Evolutionary conservation across 176 grass and related monocot species (phyloP), one percentile per base, ranked within the genome.

Genomic region (Canna indica): DNA sequence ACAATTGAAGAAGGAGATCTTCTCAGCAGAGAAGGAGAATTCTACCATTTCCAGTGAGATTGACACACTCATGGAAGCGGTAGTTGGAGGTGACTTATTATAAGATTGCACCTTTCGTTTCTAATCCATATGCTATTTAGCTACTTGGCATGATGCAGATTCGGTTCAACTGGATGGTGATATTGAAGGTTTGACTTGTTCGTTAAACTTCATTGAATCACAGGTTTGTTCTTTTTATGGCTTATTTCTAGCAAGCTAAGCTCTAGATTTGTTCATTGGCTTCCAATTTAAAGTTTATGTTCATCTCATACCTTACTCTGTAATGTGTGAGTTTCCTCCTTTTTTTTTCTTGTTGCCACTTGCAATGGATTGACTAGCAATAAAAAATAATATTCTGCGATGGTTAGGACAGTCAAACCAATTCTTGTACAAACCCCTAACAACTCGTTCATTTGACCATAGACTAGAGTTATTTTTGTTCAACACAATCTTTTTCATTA

Each of bases 161-260:
- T 62, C 34, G 30, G 75, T 75, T 74, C 82, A 68, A 39, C 31
- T 97, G 75, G 80, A 92, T 83, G 82, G 60, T 41, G 80, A 69
- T 32, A 39, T 90, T 93, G 84, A 87, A 73, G 62, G 74, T 64
- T 72, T 84, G 45, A 77, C 79, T 64, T 85, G 32, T 77, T 85
- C 81, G n/a, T 46, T 87, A 42, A 73, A 67, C 14, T 60, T 68
- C 71, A 75, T 83, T 25, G 69, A 75, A 78, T 65, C 82, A 59
- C 41, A 90, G 80, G 86, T 91, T 73, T 29, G 67, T 75, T 63
- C 57, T 70, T 73, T 67, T 77, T 48, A 77, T 14, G 18, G 57
- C 66, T 61, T 52, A 27, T 76, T 61, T 65, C 10, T 54, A 56
- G 59, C 7, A 7, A 18, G 25, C 14, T 50, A 9, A 47, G 30